Base-by-base conservation (phyloP, 192 early-diverging fungal species). In the Entophlyctis luteolus region DNA sequence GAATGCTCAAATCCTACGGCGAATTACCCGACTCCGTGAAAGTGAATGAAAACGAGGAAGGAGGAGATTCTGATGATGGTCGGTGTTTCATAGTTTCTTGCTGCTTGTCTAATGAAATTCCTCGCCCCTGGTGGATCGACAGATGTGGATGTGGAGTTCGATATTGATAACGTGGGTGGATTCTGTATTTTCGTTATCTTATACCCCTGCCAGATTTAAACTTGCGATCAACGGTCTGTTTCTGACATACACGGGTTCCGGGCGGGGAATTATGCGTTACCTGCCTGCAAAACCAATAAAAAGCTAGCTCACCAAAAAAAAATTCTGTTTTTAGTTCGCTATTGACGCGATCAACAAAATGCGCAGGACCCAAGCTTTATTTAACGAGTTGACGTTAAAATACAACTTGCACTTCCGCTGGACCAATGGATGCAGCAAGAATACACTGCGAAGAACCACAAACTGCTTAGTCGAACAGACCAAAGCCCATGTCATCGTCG, bases 401-500 rank as follows among this genome's bases (percentile, higher is more conserved):
- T n/a, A n/a, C n/a, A n/a, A n/a, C n/a, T n/a, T n/a, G n/a, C n/a
- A n/a, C n/a, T n/a, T n/a, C n/a, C n/a, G n/a, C n/a, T n/a, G n/a
- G n/a, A n/a, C n/a, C n/a, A n/a, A n/a, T n/a, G n/a, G n/a, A n/a
- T n/a, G n/a, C n/a, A n/a, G n/a, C n/a, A n/a, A n/a, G n/a, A n/a
- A n/a, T n/a, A n/a, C n/a, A n/a, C n/a, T n/a, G n/a, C 27, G 18
- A 59, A 63, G 18, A 49, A 33, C 18, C 8, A 32, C 25, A 32
- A 70, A 53, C 25, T 33, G 70, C 79, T 91, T 95, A 95, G 85
- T 95, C 93, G 84, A 95, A 95, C 71, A 95, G 90, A 91, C 93
- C 93, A 80, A 95, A 92, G 67, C 92, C 93, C 93, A 95, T 95
- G 72, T 91, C 88, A 62, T 90, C 90, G 75, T 90, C 89, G 48